A percentile compares a stretch with the other conserved stretches of the same genome.
Evolutionary conservation across 2,329 filamentous ascomycete genomes (phyloP).

Genomic region (Apiospora kogelbergensis): DNA sequence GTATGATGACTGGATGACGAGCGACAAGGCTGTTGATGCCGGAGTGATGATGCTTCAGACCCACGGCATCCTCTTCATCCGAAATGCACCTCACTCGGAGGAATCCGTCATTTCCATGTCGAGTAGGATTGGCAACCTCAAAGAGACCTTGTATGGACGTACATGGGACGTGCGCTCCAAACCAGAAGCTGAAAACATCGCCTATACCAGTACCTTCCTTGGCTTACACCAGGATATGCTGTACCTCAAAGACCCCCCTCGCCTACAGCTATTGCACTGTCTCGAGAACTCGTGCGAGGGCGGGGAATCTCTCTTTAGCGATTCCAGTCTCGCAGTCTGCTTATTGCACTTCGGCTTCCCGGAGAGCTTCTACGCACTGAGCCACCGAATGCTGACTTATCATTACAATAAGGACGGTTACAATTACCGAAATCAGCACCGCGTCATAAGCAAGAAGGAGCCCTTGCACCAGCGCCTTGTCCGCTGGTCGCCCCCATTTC

Average conservation of each 20-base stretch:
- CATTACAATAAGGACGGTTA: constrained; percentile 62
- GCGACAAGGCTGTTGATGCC: constrained; percentile 55
- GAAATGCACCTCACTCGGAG: constrained; percentile 68
- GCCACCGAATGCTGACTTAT: constrained; percentile 49
- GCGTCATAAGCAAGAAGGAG: constrained; percentile 46
- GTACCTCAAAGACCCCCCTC: constrained; percentile 78
- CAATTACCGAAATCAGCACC: constrained; percentile 59
- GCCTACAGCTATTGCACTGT: constrained; percentile 87
- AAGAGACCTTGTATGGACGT: constrained; percentile 86
- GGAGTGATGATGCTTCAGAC: constrained; percentile 62
- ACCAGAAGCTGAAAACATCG: constrained; percentile 83
- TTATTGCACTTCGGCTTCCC: constrained; percentile 31
- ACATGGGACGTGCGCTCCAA: constrained; percentile 90
- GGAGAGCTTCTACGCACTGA: constrained; percentile 38
- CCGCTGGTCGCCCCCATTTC: constrained; percentile 81
- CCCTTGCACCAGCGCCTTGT: no score
- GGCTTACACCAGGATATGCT: constrained; percentile 93
- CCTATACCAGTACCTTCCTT: constrained; percentile 80
- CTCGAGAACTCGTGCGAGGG: constrained; percentile 77
- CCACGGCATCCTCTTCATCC: constrained; percentile 76
- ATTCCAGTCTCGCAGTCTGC: constrained; percentile 64
- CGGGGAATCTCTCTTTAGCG: constrained; percentile 84
- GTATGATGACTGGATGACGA: constrained; percentile 70
- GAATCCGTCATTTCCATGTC: constrained; percentile 67
- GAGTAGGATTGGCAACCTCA: constrained; percentile 71